These are phyloP conservation scores for Sarocladium brachiariae DNA, from an alignment of 2,329 filamentous ascomycete species.

Conservation along the genomic window DNA sequence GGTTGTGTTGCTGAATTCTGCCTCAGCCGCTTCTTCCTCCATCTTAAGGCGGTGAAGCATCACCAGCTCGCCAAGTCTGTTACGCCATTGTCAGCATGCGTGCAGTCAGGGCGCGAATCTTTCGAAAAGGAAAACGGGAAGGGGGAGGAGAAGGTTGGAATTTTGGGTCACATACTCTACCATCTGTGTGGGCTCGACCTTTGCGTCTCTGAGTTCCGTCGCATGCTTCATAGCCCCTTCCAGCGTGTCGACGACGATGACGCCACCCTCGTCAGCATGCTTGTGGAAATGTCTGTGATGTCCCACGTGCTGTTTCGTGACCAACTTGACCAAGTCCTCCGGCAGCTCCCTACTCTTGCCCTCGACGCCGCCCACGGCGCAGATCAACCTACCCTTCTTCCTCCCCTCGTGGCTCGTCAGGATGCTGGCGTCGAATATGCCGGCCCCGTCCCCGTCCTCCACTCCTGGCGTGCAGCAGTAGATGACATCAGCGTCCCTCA, in stretches of 20 bases:
- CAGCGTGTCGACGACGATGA: conserved; percentile 68
- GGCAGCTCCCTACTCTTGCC: conserved; percentile 78
- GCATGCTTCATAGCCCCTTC: conserved; percentile 76
- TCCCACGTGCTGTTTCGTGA: conserved; percentile 35
- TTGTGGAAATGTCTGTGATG: conserved; percentile 57
- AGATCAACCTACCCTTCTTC: conserved; percentile 63
- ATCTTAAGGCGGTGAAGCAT: conserved; percentile 45
- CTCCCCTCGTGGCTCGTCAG: conserved; percentile 66
- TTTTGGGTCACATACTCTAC: conserved; percentile 59
- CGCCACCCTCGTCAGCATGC: conserved; percentile 56
- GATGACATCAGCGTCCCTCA: conserved; percentile 70
- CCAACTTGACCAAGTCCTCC: conserved; percentile 63
- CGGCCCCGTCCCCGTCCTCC: conserved; percentile 33
- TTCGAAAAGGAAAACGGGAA: too few species aligned
- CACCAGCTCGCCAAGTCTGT: conserved; percentile 68
- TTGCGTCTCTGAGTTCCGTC: conserved; percentile 78
- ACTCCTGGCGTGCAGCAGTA: conserved; percentile 79
- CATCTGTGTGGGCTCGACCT: conserved; percentile 64
- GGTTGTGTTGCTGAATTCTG: conserved; percentile 16
- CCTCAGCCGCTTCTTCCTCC: conserved; percentile 32
- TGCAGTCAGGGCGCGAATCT: too few species aligned
- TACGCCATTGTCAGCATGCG: conserved; percentile 13
- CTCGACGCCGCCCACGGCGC: conserved; percentile 64
- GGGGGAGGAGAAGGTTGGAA: too few species aligned
- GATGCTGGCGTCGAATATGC: conserved; percentile 67